These are phyloP conservation scores for Monosporascus sp. DNA, from an alignment of 2,329 filamentous ascomycete genomes.

Conservation along the genomic window DNA sequence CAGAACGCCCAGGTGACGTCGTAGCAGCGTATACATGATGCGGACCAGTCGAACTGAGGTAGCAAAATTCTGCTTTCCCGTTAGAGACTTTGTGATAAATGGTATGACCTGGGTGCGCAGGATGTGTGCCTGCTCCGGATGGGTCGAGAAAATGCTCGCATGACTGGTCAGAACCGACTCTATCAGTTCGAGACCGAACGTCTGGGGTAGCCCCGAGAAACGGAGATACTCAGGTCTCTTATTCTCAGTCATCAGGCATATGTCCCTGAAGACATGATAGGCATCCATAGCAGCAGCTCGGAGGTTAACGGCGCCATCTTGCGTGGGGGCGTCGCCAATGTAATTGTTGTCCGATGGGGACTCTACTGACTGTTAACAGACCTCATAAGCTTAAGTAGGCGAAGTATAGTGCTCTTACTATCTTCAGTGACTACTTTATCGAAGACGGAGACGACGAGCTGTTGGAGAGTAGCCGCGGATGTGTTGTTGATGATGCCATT, in stretches of 20 bases:
- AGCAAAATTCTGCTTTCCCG: slow-evolving; percentile 73
- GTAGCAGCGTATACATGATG: slow-evolving; percentile 76
- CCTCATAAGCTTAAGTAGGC: neutral
- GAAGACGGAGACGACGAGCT: slow-evolving; percentile 87
- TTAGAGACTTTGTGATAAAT: slow-evolving; percentile 70
- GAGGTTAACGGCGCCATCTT: slow-evolving; percentile 60
- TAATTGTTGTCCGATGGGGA: slow-evolving; percentile 47
- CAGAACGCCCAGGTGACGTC: slow-evolving; percentile 70
- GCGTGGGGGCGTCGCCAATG: slow-evolving; percentile 62
- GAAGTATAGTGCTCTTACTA: slow-evolving; percentile 44
- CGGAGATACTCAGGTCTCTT: slow-evolving; percentile 77
- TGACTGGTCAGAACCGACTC: slow-evolving; percentile 38
- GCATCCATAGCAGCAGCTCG: slow-evolving; percentile 79
- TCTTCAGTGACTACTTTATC: slow-evolving; percentile 86
- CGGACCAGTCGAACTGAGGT: slow-evolving; percentile 77
- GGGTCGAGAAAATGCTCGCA: slow-evolving; percentile 68
- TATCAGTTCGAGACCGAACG: slow-evolving; percentile 73
- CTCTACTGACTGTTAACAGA: slow-evolving; percentile 27
- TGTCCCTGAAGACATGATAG: slow-evolving; percentile 80
- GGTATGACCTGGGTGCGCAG: slow-evolving; percentile 76
- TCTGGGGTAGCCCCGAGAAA: slow-evolving; percentile 71
- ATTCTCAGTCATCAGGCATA: slow-evolving; percentile 82
- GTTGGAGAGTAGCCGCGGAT: slow-evolving; percentile 91
- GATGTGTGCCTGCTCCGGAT: slow-evolving; percentile 76
- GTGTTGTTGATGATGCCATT: slow-evolving; percentile 93